phyloP scores from a whole-genome alignment of 2,329 filamentous ascomycete genomes.

The Claviceps monticola region DNA sequence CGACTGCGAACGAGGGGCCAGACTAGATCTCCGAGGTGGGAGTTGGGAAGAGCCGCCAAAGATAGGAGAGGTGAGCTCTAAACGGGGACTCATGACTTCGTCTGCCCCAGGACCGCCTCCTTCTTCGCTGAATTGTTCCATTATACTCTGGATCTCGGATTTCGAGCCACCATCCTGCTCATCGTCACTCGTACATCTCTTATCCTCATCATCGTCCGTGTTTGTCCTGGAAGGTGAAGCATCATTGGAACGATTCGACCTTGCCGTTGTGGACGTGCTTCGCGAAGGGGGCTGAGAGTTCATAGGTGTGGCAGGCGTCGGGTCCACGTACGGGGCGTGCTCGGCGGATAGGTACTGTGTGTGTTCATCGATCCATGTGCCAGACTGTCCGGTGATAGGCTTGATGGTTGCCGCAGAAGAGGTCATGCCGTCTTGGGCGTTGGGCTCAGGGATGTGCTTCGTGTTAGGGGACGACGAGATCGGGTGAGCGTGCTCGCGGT shows the following conservation, averaged over 20 bases:
- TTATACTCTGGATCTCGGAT: constrained; percentile 90
- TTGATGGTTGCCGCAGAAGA: constrained; percentile 36
- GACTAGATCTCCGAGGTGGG: constrained; percentile 72
- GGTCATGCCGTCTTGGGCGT: constrained; percentile 21
- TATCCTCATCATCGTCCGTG: constrained; percentile 46
- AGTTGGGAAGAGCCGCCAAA: constrained; percentile 53
- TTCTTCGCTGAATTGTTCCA: constrained; percentile 82
- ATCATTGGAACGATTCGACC: constrained; percentile 30
- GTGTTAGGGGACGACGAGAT: constrained; percentile 7
- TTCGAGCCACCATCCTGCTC: constrained; percentile 55
- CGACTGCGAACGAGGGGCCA: constrained; percentile 52
- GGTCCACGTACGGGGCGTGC: constrained; percentile 37
- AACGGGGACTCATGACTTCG: constrained; percentile 81
- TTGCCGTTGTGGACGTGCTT: constrained; percentile 39
- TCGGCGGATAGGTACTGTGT: constrained; percentile 34
- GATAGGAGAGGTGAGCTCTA: constrained; percentile 71
- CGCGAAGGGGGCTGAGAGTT: constrained; percentile 44
- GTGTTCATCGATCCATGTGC: constrained; percentile 18
- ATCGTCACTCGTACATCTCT: constrained; percentile 43
- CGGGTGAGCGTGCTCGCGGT: neutral
- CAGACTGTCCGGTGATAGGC: constrained; percentile 25
- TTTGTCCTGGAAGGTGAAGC: constrained; percentile 39
- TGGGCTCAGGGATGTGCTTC: constrained; percentile 13
- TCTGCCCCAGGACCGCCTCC: constrained; percentile 58
- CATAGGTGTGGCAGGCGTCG: constrained; percentile 42